Conservation (phyloP, 495 filamentous ascomycete species). For the Lophiotrema nucula region DNA sequence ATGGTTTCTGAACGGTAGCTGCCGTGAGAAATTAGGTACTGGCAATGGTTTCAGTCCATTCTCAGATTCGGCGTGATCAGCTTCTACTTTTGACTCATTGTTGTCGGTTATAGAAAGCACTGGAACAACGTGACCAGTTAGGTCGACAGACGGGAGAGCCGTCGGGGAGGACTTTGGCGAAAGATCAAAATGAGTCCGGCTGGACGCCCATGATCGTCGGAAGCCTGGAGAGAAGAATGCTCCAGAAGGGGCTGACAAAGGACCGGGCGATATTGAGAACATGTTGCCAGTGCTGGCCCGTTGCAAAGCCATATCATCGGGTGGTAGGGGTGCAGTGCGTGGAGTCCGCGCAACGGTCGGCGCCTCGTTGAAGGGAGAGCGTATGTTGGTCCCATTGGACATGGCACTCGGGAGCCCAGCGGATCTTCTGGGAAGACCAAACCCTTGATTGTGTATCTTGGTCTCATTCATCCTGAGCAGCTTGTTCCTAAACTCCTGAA, state of each 20-base stretch:
- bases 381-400: slow-evolving; percentile 17
- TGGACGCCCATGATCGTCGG: slow-evolving; percentile 34
- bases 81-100: neutral
- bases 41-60: slow-evolving; percentile 5
- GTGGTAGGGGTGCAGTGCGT: slow-evolving; percentile 33
- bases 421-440: slow-evolving; percentile 24
- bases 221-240: slow-evolving; percentile 27
- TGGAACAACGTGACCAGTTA: slow-evolving; percentile 32
- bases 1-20: slow-evolving; percentile 21
- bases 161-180: slow-evolving; percentile 12
- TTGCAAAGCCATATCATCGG: slow-evolving; percentile 31
- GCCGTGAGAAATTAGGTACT: slow-evolving; percentile 36
- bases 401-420: slow-evolving; percentile 23
- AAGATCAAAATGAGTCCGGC: slow-evolving; percentile 31
- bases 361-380: slow-evolving; percentile 28
- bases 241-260: slow-evolving; percentile 26
- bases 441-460: slow-evolving; percentile 21
- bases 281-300: slow-evolving; percentile 39
- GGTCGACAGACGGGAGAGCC: slow-evolving; percentile 21
- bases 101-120: slow-evolving; percentile 27
- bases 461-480: slow-evolving; percentile 47
- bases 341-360: slow-evolving; percentile 26
- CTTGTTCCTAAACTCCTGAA: slow-evolving; percentile 85
- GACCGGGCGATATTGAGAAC: slow-evolving; percentile 28
- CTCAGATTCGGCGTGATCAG: neutral